phyloP scores from a whole-genome alignment of 805 yeast genomes.

The Yamadazyma paraphyllophila region DNA sequence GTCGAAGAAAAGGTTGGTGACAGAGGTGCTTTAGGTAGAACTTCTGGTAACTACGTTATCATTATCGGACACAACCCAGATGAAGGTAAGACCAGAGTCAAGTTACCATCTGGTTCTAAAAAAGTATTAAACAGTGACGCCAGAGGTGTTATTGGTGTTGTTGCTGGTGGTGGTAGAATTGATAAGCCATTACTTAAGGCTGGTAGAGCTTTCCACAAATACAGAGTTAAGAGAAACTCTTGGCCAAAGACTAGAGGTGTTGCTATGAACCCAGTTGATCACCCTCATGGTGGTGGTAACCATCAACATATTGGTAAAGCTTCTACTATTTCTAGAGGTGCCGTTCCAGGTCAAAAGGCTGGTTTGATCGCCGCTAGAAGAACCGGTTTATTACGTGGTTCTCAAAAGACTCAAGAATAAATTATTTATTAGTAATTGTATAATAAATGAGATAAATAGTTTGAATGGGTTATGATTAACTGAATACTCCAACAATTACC shows the following conservation, averaged over 20 bases:
- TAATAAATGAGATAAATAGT: not conserved
- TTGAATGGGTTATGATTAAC: constrained; percentile 1
- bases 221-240: constrained; percentile 98
- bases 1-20: constrained; percentile 99
- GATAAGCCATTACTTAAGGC: constrained; percentile 99
- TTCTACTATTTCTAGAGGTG: constrained; percentile 98
- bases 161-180: constrained; percentile 99
- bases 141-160: constrained; percentile 99
- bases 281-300: constrained; percentile 99
- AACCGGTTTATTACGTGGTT: constrained; percentile 99
- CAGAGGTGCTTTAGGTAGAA: constrained; percentile 99
- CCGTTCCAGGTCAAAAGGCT: constrained; percentile 99
- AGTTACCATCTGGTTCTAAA: constrained; percentile 99
- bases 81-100: constrained; percentile 98
- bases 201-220: constrained; percentile 99
- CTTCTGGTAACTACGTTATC: constrained; percentile 99
- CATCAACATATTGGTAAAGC: constrained; percentile 99
- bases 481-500: not conserved
- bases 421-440: constrained; percentile 11
- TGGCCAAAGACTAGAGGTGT: constrained; percentile 99
- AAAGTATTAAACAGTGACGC: constrained; percentile 93
- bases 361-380: constrained; percentile 99
- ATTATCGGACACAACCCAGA: constrained; percentile 99
- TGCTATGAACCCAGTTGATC: constrained; percentile 99
- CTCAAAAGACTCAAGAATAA: constrained; percentile 73